These are phyloP conservation scores for Phytophthora melonis DNA, from an alignment of 352 stramenopile species.

Conservation along the genomic window DNA sequence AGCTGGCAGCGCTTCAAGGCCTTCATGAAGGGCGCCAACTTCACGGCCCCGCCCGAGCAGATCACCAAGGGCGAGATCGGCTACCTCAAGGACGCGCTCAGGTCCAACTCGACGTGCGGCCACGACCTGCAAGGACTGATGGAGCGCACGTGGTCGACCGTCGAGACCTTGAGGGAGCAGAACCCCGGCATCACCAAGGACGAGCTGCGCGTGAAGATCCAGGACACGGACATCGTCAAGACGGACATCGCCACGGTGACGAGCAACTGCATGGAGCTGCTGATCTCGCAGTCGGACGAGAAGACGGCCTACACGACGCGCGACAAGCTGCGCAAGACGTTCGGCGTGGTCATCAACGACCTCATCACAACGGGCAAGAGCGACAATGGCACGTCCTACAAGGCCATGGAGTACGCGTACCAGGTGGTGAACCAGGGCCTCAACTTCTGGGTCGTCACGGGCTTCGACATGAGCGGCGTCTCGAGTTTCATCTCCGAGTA, in stretches of 20 bases:
- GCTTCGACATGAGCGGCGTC: conserved; percentile 35
- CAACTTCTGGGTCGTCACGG: conserved; percentile 20
- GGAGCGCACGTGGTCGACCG: conserved; percentile 43
- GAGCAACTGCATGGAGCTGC: no score
- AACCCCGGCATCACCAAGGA: no score
- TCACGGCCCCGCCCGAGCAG: conserved; percentile 22
- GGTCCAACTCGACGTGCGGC: conserved; percentile 41
- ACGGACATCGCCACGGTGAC: no score
- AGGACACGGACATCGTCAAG: no score
- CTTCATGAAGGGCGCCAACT: conserved; percentile 37
- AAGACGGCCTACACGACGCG: no score
- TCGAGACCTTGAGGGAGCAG: conserved; percentile 25
- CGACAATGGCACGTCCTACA: conserved; percentile 1
- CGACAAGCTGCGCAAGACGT: neutral
- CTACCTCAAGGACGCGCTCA: conserved; percentile 35
- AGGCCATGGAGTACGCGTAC: conserved; percentile 22
- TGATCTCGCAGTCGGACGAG: no score
- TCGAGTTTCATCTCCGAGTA: no score
- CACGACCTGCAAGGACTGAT: neutral
- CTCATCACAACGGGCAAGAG: no score
- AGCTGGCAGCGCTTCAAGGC: conserved; percentile 31
- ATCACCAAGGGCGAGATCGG: conserved; percentile 38
- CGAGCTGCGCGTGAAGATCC: no score
- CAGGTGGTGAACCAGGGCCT: conserved; percentile 25
- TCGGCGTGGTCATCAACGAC: no score